Percentiles rank a stretch among this genome's conserved stretches.
Evolutionary conservation across 2,329 filamentous ascomycete genomes (phyloP).

Genomic region (Chaetomiaceae sp.): DNA sequence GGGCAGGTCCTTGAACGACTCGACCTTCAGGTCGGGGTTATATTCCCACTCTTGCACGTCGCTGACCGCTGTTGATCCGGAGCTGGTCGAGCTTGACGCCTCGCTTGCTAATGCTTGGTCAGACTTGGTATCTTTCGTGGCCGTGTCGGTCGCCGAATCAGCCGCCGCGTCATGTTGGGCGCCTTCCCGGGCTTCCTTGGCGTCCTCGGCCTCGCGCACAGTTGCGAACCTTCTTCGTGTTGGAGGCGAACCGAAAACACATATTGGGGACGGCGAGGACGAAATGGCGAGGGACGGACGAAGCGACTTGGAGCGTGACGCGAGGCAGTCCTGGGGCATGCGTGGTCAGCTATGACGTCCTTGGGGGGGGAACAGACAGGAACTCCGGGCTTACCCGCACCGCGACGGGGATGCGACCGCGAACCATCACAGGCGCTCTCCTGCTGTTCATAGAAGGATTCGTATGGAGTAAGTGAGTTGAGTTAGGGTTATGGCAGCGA

Average conservation of each 20-base stretch:
- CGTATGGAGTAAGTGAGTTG: no score
- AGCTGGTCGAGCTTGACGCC: conserved; percentile 24
- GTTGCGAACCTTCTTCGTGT: conserved; percentile 17
- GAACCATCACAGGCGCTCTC: conserved; percentile 17
- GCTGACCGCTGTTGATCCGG: conserved; percentile 20
- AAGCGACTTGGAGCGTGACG: conserved; percentile 10
- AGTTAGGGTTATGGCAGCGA: background rate
- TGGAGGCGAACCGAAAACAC: background rate
- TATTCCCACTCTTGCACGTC: conserved; percentile 61
- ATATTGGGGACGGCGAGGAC: background rate
- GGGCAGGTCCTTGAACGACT: conserved; percentile 69
- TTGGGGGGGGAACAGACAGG: background rate
- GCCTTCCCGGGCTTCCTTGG: conserved; percentile 15
- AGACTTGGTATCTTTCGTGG: conserved; percentile 20
- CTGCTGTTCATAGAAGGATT: background rate
- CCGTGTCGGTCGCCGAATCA: conserved; percentile 18
- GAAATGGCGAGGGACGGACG: background rate
- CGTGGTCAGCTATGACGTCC: conserved; percentile 20
- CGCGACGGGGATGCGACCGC: conserved; percentile 17
- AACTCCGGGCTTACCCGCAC: conserved; percentile 19
- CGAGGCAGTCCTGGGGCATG: conserved; percentile 16
- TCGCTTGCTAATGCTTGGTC: conserved; percentile 19
- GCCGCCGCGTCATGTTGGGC: conserved; percentile 20
- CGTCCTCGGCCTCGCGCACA: conserved; percentile 3
- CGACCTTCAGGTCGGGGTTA: conserved; percentile 63